Conservation (phyloP, 2,329 filamentous ascomycete species). For the Aotearoamyces nothofagi region DNA sequence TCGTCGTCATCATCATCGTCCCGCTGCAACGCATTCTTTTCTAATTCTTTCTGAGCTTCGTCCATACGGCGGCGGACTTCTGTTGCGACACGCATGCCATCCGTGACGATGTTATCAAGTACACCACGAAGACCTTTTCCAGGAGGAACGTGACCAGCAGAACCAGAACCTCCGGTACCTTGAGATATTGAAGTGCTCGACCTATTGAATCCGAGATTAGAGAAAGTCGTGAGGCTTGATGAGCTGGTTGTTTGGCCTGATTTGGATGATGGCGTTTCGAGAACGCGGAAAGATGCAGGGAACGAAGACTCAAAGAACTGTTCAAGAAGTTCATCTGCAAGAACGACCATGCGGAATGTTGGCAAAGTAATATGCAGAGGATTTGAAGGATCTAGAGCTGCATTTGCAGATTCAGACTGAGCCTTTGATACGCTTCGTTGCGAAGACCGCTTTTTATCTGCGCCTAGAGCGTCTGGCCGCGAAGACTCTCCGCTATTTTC, state of each 20-base stretch:
- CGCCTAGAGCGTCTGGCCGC: constrained; percentile 6
- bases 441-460: constrained; percentile 1
- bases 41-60: constrained; percentile 82
- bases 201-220: constrained; percentile 47
- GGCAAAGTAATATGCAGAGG: constrained; percentile 91
- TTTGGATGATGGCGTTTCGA: constrained; percentile 35
- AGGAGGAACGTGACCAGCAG: constrained; percentile 20
- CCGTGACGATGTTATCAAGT: constrained; percentile 91
- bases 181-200: constrained; percentile 23
- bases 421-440: constrained; percentile 39
- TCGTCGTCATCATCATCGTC: constrained; percentile 60
- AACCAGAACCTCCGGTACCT: constrained; percentile 34
- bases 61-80: constrained; percentile 90
- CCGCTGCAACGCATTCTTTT: constrained; percentile 59
- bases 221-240: constrained; percentile 73
- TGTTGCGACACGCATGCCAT: constrained; percentile 89
- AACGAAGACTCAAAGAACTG: constrained; percentile 97
- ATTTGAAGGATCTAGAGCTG: constrained; percentile 80
- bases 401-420: constrained; percentile 66
- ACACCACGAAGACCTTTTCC: constrained; percentile 77
- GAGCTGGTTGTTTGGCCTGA: constrained; percentile 30
- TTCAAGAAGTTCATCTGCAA: constrained; percentile 89
- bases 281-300: constrained; percentile 79
- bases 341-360: constrained; percentile 96
- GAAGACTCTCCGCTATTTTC: constrained; percentile 23